Base-by-base conservation (phyloP, 1,284 basidiomycete genomes). In the Amylostereum chailletii region DNA sequence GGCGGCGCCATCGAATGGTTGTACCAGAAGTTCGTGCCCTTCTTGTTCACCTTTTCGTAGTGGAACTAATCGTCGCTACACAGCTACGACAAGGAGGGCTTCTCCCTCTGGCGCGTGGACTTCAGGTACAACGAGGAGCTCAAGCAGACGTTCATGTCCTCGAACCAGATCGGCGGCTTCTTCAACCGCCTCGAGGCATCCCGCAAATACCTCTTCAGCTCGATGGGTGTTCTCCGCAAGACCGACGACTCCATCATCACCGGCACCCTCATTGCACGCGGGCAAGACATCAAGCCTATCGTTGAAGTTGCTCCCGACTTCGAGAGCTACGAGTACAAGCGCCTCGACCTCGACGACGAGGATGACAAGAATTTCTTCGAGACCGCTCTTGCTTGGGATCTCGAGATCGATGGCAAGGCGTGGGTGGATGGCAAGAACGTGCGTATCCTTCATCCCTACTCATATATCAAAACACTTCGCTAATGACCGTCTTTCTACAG, bases 121-220 rank as follows among this genome's bases (percentile, higher is more conserved):
- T 98, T 92, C 87, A 94, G 96, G 77, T 98, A 97, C 83, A 91
- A 90, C 72, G 77, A 86, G 31, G 95, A 98, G 73, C 84, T 99
- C 57, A 94, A 92, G 39, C 81, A 84, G 68, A 78, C 79, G 50
- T 96, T 93, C 80, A 96, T 92, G 93, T 94, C 90, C 50, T 81
- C 84, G 60, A 88, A 89, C 73, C 86, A 86, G 70, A 86, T 97
- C 63, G 81, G 81, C 53, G 95, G 95, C 31, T 93, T 96, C 83
- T 97, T 95, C 81, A 88, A 92, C 75, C 92, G 95, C 57, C 83
- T 98, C 11, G 94, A 96, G 74, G 93, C 82, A 30, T 92, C 92
- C 40, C 84, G 93, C 68, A 95, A 96, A 69, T 93, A 94, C 79
- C 80, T 95, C 58, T 96, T 97, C 69, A 94, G 86, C 37, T 95